Evolutionary conservation across 2,329 filamentous ascomycete genomes (phyloP), one percentile per base, ranked within the genome.

Genomic region (Hymenotorrendiella dingleyae): DNA sequence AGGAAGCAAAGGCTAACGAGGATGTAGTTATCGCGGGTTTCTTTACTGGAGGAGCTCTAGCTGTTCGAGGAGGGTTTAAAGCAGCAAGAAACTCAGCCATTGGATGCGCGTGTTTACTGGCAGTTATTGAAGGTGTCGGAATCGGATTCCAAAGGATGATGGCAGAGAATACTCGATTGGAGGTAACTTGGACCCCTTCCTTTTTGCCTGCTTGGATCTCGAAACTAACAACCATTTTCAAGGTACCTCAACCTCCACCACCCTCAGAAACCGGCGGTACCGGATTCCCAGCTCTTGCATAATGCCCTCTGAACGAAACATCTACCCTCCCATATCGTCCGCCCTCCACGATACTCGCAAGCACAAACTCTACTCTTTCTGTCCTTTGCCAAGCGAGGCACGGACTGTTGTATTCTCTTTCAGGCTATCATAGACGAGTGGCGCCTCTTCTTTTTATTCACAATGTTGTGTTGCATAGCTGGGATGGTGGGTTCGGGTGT

Each of bases 101-200:
- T 60, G 93, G 91, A 55, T 97, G 93, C 65, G 93, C 88, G 20
- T 86, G 95, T 53, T 77, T 98, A 60, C 74, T 98, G 34, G 93
- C 87, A 38, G 91, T 98, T 53, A 97, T 98, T 52, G 91, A 98
- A 68, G 91, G 93, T 58, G 93, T 97, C 42, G 91, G 91, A 57
- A 97, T 98, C 62, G 90, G 86, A 7, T 91, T 96, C 71, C 85
- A 89, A 66, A 83, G 90, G 66, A 89, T 95, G 84, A 86, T 95
- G 78, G 86, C 90, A 26, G 86, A 89, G 51, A 84, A 83, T 64
- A 94, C 88, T 52, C 84, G 84, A 69, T 71, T 94, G 56, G 88
- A 95, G 69, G 80, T 83, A 58, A 55, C 70, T 20, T 9, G 14
- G 12, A 12, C 12, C 12, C n/a, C 32, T 10, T 12, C 12, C 16